Base-by-base conservation (phyloP, 2,329 filamentous ascomycete genomes). In the Penicillium olsonii region DNA sequence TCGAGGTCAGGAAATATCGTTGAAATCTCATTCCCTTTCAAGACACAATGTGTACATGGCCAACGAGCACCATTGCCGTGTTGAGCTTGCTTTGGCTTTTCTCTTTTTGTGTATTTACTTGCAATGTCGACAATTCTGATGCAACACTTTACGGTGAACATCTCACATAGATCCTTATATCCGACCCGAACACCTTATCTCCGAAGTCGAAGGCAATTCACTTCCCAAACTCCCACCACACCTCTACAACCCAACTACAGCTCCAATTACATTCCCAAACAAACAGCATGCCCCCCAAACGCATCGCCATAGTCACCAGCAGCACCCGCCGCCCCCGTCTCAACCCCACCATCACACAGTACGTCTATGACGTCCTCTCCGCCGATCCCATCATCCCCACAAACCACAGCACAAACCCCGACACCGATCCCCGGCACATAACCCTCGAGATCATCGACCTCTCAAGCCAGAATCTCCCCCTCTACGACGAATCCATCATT, bases 401-500 rank as follows among this genome's bases (percentile, higher is more conserved):
- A 19, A 50, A 33, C 44, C 24, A 52, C 40, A 17, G 14, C 15
- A 31, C 53, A 42, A 31, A 11, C 14, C 12, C 18, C 22, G 56
- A 57, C 37, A 56, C 54, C 54, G 45, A 56, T 20, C 48, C 60
- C 3, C 45, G 57, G 37, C 55, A 58, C 33, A 45, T 62, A 19
- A 57, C 48, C 1, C 46, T 72, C 31, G 49, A 60, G 17, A 57
- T 68, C 7, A 54, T 72, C 52, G 68, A 71, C 31, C 57, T 72
- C 11, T 51, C 59, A 7, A 57, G 62, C 1, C 62, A 65, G 50
- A 53, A 62, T 1, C 65, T 74, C 0, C 71, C 71, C 6, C 52
- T 73, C 17, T 75, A 68, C 57, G 60, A 75, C 45, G 70, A 75
- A 51, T 52, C 68, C 2, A 63, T 60, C 12, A 69, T 75, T 26